Conservation (phyloP, 2,329 filamentous ascomycete genomes). For the Penicillium sp. region DNA sequence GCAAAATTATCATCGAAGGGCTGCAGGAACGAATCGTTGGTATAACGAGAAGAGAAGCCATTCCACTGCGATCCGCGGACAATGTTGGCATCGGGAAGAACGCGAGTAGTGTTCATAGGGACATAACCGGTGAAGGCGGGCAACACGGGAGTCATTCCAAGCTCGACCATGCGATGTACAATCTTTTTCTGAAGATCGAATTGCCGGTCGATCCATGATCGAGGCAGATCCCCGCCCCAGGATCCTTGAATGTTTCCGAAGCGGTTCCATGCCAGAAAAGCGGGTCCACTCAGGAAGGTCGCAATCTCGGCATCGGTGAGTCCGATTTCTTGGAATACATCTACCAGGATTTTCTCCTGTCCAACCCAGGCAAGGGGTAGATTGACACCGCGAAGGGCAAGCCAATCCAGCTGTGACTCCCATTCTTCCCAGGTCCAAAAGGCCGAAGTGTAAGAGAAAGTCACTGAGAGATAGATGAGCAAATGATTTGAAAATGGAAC, state of each 20-base stretch:
- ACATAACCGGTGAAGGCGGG: constrained; percentile 54
- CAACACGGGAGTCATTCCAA: constrained; percentile 54
- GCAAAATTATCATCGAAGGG: constrained; percentile 47
- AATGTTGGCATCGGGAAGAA: constrained; percentile 45
- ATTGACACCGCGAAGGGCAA: constrained; percentile 53
- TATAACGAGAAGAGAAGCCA: constrained; percentile 42
- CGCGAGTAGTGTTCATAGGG: constrained; percentile 41
- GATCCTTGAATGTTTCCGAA: constrained; percentile 55
- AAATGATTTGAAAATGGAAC: background rate
- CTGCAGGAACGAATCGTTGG: constrained; percentile 50
- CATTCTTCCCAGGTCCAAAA: constrained; percentile 57
- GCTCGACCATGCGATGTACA: constrained; percentile 50
- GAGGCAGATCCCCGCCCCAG: constrained; percentile 48
- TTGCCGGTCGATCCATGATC: constrained; percentile 49
- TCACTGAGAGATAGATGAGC: constrained; percentile 35
- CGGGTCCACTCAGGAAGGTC: constrained; percentile 51
- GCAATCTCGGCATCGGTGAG: constrained; percentile 47
- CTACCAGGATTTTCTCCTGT: constrained; percentile 51
- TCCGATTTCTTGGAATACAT: constrained; percentile 49
- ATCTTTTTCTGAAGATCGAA: constrained; percentile 52
- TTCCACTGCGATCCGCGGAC: constrained; percentile 48
- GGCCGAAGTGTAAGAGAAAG: constrained; percentile 52
- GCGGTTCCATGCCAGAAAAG: constrained; percentile 55
- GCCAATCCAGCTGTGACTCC: constrained; percentile 54
- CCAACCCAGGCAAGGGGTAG: constrained; percentile 54